phyloP scores from a whole-genome alignment of 1,139 yeast species.

The Protomyces pachydermus region DNA sequence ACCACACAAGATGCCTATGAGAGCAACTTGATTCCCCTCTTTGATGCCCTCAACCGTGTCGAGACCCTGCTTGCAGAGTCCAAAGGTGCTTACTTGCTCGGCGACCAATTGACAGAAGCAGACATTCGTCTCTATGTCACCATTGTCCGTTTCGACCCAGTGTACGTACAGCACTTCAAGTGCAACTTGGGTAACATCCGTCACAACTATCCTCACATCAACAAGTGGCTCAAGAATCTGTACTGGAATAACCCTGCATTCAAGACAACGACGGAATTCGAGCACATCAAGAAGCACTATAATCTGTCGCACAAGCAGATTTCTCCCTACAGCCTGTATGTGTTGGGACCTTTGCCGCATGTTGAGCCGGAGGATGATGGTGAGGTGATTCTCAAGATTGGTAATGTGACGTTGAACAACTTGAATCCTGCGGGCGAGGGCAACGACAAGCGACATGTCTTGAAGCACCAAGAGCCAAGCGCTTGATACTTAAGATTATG shows the following conservation, averaged over 20 bases:
- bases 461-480: conserved; percentile 19
- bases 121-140: conserved; percentile 82
- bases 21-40: conserved; percentile 59
- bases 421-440: conserved; percentile 13
- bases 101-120: conserved; percentile 74
- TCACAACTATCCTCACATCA: conserved; percentile 68
- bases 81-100: conserved; percentile 51
- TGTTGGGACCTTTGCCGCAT: conserved; percentile 82
- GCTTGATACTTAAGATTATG: background rate
- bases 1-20: conserved; percentile 79
- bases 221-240: conserved; percentile 73
- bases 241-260: conserved; percentile 83
- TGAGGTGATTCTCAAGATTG: conserved; percentile 22
- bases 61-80: conserved; percentile 59
- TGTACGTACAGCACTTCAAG: conserved; percentile 90
- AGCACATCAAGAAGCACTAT: conserved; percentile 48
- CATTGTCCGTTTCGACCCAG: conserved; percentile 81
- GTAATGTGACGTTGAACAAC: conserved; percentile 15
- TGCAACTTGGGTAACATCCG: conserved; percentile 82
- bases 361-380: conserved; percentile 44
- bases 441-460: conserved; percentile 8
- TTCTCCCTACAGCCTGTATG: conserved; percentile 80
- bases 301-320: conserved; percentile 59
- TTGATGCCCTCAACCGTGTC: conserved; percentile 66
- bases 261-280: conserved; percentile 73